phyloP scores from a whole-genome alignment of 1,284 basidiomycete genomes.

The Cutaneotrichosporon arboriforme region DNA sequence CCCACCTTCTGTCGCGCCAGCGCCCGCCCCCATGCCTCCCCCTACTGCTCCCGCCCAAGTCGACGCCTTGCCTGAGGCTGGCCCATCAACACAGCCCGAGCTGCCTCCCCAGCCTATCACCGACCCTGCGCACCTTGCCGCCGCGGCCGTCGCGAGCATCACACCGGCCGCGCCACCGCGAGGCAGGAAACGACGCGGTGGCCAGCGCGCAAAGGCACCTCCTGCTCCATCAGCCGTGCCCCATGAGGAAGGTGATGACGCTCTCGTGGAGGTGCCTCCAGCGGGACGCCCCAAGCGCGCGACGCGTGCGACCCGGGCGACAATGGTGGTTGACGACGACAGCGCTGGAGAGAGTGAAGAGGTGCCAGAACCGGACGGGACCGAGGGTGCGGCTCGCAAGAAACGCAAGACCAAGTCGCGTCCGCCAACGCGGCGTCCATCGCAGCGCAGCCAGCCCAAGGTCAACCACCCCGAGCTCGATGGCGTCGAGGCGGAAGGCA shows the following conservation, averaged over 20 bases:
- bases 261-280: too few species aligned
- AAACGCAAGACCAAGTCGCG: background rate
- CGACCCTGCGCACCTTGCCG: background rate
- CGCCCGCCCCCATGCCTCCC: background rate
- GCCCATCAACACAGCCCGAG: too few species aligned
- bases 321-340: background rate
- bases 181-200: too few species aligned
- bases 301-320: too few species aligned
- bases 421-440: background rate
- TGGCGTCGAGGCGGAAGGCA: conserved; percentile 26
- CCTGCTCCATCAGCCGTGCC: too few species aligned
- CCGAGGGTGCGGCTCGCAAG: background rate
- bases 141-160: conserved; percentile 1
- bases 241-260: too few species aligned
- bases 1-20: background rate
- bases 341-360: background rate
- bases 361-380: background rate
- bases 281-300: too few species aligned
- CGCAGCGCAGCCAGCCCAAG: background rate
- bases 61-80: too few species aligned
- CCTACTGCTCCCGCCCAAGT: background rate
- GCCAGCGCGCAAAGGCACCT: too few species aligned
- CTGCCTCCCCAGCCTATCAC: too few species aligned
- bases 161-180: background rate
- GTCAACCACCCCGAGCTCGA: conserved; percentile 17